Conservation (phyloP, 2,329 filamentous ascomycete species). For the Magnaporthiopsis incrustans region DNA sequence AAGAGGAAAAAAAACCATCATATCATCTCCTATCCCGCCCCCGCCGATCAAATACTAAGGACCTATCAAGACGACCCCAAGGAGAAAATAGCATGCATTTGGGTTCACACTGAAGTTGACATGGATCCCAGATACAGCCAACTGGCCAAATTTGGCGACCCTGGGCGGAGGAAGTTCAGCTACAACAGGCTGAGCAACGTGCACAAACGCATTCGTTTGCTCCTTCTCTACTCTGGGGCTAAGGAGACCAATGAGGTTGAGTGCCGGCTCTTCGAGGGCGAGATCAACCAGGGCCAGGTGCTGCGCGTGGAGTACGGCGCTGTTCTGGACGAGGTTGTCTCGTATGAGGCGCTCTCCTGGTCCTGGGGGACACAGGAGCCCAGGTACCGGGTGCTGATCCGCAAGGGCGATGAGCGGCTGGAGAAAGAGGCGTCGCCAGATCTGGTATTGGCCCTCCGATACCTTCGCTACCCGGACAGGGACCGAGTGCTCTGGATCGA, state of each 20-base stretch:
- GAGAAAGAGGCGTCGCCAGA: not conserved
- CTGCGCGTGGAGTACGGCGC: not conserved
- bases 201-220: not conserved
- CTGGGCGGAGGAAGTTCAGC: not conserved
- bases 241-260: not conserved
- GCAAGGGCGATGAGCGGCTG: not conserved
- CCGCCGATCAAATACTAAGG: no score
- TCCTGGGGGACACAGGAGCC: not conserved
- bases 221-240: not conserved
- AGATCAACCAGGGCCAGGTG: not conserved
- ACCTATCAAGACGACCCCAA: no score
- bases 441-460: not conserved
- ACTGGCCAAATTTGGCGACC: not conserved
- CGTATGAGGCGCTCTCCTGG: not conserved
- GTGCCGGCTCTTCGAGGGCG: not conserved
- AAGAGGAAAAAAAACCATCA: no score
- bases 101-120: not conserved
- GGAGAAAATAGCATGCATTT: not conserved
- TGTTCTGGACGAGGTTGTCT: not conserved
- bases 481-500: slow-evolving; percentile 24
- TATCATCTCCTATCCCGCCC: no score
- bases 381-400: not conserved
- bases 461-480: not conserved
- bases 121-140: not conserved
- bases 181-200: not conserved